Conservation (phyloP, 106 monocot genomes). For the Allium sativum region DNA sequence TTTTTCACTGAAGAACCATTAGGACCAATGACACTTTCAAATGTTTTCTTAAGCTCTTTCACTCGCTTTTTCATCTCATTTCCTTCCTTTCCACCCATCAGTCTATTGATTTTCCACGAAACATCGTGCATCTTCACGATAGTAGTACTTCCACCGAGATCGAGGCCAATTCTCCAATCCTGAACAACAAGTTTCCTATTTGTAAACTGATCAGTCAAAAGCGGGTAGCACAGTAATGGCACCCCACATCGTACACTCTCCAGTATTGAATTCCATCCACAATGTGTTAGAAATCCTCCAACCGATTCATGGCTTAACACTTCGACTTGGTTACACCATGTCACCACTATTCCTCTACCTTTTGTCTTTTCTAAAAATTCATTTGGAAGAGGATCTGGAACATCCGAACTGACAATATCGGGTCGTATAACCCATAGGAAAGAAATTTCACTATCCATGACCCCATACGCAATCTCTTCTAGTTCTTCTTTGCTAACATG, state of each 20-base stretch:
- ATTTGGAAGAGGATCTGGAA: constrained; percentile 32
- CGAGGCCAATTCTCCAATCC: constrained; percentile 31
- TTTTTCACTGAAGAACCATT: constrained; percentile 28
- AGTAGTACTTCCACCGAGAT: not conserved
- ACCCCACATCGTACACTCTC: constrained; percentile 45
- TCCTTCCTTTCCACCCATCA: constrained; percentile 21
- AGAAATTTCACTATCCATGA: constrained; percentile 19
- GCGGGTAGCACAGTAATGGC: constrained; percentile 50
- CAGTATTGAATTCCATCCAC: constrained; percentile 71
- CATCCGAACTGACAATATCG: constrained; percentile 45
- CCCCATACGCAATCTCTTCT: constrained; percentile 46
- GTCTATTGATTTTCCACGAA: constrained; percentile 7
- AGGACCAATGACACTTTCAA: constrained; percentile 9
- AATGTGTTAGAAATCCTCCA: constrained; percentile 59
- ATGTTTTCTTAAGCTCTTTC: constrained; percentile 9
- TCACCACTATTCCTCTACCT: constrained; percentile 32
- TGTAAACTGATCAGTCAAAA: constrained; percentile 53
- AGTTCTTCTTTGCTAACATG: constrained; percentile 36
- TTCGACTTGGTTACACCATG: constrained; percentile 54
- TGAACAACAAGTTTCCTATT: constrained; percentile 44
- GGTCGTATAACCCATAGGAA: constrained; percentile 64
- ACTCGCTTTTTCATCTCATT: constrained; percentile 9
- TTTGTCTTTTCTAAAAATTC: constrained; percentile 21
- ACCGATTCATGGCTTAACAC: constrained; percentile 36
- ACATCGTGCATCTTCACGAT: constrained; percentile 10